Conservation (phyloP, 2,329 filamentous ascomycete species). For the Verticillium nubilum region DNA sequence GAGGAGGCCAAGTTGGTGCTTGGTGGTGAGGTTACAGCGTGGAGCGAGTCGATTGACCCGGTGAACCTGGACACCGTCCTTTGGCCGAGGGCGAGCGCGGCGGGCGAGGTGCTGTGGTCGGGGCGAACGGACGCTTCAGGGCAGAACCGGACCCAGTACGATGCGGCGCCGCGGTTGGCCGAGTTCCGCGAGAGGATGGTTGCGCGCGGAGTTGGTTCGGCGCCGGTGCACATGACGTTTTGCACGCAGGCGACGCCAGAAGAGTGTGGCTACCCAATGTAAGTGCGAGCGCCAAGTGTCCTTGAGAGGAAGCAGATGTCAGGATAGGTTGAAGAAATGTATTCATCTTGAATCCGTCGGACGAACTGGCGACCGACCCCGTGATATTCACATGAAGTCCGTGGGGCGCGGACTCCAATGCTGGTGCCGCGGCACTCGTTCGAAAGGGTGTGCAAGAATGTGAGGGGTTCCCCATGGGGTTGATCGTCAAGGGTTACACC, state of each 20-base stretch:
- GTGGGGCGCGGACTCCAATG: neutral
- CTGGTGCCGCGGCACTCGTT: neutral
- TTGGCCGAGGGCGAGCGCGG: conserved; percentile 72
- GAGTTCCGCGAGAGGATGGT: conserved; percentile 76
- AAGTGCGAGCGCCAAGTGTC: neutral
- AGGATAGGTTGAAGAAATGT: neutral
- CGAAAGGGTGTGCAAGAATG: neutral
- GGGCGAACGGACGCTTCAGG: conserved; percentile 61
- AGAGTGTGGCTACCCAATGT: conserved; percentile 8
- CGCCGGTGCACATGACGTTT: conserved; percentile 66
- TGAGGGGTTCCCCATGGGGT: neutral
- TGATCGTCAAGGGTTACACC: neutral
- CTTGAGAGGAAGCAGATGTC: neutral
- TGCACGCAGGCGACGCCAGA: conserved; percentile 51
- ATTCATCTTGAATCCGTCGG: neutral
- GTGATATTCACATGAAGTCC: neutral
- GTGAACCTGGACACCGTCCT: conserved; percentile 69
- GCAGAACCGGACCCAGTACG: conserved; percentile 64
- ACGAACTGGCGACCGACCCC: neutral
- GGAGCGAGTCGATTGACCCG: conserved; percentile 74
- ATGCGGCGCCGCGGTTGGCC: conserved; percentile 62
- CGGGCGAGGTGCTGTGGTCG: conserved; percentile 76
- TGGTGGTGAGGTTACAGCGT: conserved; percentile 77
- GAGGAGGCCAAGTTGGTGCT: conserved; percentile 63
- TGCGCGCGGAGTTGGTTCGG: conserved; percentile 56